phyloP scores from a whole-genome alignment of 176 grass and related monocot species.

The Raddia distichophylla region DNA sequence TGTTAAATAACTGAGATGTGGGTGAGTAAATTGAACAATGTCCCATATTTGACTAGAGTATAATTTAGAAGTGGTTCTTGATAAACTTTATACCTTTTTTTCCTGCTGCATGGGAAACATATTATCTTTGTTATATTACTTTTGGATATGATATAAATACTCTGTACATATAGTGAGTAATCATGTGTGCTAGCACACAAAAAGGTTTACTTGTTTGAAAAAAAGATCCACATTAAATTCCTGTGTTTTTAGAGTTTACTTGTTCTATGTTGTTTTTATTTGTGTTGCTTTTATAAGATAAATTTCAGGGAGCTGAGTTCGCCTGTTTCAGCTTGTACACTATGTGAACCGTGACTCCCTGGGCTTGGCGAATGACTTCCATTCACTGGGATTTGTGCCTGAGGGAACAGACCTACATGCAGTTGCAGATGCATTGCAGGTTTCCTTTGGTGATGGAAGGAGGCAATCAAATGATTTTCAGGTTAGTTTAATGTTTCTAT shows the following conservation, averaged over 20 bases:
- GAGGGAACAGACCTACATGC: conserved; percentile 86
- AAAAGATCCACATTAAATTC: background rate
- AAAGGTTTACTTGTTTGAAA: background rate
- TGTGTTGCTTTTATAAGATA: conserved; percentile 13
- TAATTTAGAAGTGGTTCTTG: background rate
- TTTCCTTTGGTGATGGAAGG: conserved; percentile 70
- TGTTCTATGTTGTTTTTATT: conserved; percentile 29
- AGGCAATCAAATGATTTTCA: conserved; percentile 92
- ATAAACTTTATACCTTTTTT: background rate
- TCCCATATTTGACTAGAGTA: background rate
- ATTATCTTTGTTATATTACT: background rate
- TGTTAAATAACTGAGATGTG: background rate
- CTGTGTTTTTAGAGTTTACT: conserved; percentile 25
- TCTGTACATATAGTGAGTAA: background rate
- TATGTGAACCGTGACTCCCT: conserved; percentile 89
- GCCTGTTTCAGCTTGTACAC: conserved; percentile 81
- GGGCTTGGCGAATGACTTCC: conserved; percentile 89
- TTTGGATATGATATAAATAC: conserved; percentile 8
- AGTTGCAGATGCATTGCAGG: conserved; percentile 61
- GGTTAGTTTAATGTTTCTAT: conserved; percentile 54
- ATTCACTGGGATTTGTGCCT: conserved; percentile 94
- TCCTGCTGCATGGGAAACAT: background rate
- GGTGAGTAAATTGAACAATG: background rate
- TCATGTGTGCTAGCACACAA: conserved; percentile 15
- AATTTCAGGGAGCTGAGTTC: conserved; percentile 24